phyloP scores from a whole-genome alignment of 2,329 filamentous ascomycete genomes.

The Neurospora sp. region DNA sequence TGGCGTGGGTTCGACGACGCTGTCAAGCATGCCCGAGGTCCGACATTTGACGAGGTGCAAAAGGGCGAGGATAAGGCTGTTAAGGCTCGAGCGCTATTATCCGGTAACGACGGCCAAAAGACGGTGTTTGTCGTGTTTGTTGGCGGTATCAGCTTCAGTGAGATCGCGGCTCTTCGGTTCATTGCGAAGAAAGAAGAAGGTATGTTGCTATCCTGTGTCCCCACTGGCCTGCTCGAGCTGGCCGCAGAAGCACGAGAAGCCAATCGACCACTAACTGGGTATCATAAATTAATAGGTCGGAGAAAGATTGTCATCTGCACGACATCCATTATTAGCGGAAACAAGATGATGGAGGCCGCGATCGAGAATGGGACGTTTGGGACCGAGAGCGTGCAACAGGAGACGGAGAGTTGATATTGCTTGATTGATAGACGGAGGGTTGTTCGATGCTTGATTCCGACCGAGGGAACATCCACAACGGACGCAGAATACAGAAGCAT shows the following conservation, averaged over 20 bases:
- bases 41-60: conserved; percentile 86
- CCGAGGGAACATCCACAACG: background rate
- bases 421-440: conserved; percentile 4
- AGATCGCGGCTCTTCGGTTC: conserved; percentile 88
- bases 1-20: conserved; percentile 93
- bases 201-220: conserved; percentile 23
- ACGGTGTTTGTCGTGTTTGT: conserved; percentile 94
- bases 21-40: conserved; percentile 76
- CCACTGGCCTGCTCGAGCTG: background rate
- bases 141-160: conserved; percentile 92
- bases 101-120: conserved; percentile 66
- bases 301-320: conserved; percentile 86
- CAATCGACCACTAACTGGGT: conserved; percentile 1
- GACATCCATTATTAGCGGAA: conserved; percentile 83
- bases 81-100: conserved; percentile 73
- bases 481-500: background rate
- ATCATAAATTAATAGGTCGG: conserved; percentile 38
- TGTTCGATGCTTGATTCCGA: conserved; percentile 2
- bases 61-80: conserved; percentile 89
- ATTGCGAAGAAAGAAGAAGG: conserved; percentile 75
- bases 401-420: conserved; percentile 2
- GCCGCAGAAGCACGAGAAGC: background rate
- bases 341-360: conserved; percentile 77
- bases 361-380: conserved; percentile 62
- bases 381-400: conserved; percentile 25